Base-by-base conservation (phyloP, 257 asterid genomes). In the Solanum bulbocastanum region DNA sequence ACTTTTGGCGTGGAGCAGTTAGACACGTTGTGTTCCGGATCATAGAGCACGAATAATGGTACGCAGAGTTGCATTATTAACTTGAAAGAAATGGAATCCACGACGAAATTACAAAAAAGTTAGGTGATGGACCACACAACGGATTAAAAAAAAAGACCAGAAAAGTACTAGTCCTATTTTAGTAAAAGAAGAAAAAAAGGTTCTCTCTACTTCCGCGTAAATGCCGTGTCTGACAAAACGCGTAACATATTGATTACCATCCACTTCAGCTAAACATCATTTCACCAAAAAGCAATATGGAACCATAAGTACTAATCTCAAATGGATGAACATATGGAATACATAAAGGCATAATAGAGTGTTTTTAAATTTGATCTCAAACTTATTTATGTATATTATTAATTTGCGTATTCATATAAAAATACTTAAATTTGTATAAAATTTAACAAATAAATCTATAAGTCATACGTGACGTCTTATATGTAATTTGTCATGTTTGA, bases 221-320 rank as follows among this genome's bases (percentile, higher is more conserved):
- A 27, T 30, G 44, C 30, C 86, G 86, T 20, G 86, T 82, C 86
- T 82, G 44, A 49, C 86, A 49, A 32, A 32, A 49, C 86, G 69
- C 86, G 86, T 32, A 10, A 82, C 5, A 46, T 52, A 81, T 46
- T 81, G 11, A 1, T 52, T 16, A 56, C 25, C 10, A 9, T 8
- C 65, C 42, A 39, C 66, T 56, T 56, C 65, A 9, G 3, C 49
- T 20, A 0, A 49, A 49, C 58, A 49, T 15, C 22, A 49, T 15
- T 22, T 14, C 58, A 49, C 8, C 0, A 6, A 56, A 56, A 6
- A 56, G 65, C 65, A 56, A 56, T 11, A 56, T 23, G 20, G 52
- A 37, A n/a, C 30, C 2, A 79, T 79, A 16, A 79, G 44, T 79
- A 15, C 65, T 44, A 15, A 79, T 44, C 40, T 27, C 16, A 40